phyloP scores from a whole-genome alignment of 345 rosid genomes.

The Carallia pectinifolia region DNA sequence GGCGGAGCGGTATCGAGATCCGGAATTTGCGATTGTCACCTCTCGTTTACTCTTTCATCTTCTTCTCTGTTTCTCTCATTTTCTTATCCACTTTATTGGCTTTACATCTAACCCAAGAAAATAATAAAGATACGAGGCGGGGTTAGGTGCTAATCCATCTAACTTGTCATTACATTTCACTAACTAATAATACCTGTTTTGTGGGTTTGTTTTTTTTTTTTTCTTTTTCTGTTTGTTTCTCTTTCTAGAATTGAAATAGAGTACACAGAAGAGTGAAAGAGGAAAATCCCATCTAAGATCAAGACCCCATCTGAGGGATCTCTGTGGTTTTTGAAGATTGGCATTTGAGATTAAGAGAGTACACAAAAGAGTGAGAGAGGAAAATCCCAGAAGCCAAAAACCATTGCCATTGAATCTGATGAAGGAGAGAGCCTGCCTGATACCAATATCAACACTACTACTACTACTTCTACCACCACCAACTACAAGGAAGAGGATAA shows the following conservation, averaged over 20 bases:
- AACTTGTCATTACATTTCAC: constrained; percentile 7
- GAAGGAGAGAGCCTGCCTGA: constrained; percentile 59
- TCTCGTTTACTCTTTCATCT: neutral
- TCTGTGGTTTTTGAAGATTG: neutral
- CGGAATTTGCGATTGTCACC: too few relatives aligned
- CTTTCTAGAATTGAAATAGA: neutral
- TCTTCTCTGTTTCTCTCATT: constrained; percentile 6
- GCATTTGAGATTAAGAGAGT: neutral
- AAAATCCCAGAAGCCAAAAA: neutral
- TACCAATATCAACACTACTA: constrained; percentile 9
- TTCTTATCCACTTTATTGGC: neutral
- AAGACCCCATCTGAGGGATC: constrained; percentile 22
- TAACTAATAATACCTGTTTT: constrained; percentile 4
- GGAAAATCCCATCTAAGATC: constrained; percentile 30
- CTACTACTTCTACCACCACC: neutral
- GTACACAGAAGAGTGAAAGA: constrained; percentile 42
- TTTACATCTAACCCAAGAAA: too few relatives aligned
- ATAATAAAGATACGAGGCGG: too few relatives aligned
- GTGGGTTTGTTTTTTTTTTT: constrained; percentile 5
- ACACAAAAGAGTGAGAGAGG: neutral
- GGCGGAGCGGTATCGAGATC: too few relatives aligned
- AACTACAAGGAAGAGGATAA: constrained; percentile 25
- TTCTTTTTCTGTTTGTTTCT: neutral
- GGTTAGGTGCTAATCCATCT: constrained; percentile 2
- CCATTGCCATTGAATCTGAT: constrained; percentile 19